Base-by-base conservation (phyloP, 2,329 filamentous ascomycete species). In the Blumeria hordei region DNA sequence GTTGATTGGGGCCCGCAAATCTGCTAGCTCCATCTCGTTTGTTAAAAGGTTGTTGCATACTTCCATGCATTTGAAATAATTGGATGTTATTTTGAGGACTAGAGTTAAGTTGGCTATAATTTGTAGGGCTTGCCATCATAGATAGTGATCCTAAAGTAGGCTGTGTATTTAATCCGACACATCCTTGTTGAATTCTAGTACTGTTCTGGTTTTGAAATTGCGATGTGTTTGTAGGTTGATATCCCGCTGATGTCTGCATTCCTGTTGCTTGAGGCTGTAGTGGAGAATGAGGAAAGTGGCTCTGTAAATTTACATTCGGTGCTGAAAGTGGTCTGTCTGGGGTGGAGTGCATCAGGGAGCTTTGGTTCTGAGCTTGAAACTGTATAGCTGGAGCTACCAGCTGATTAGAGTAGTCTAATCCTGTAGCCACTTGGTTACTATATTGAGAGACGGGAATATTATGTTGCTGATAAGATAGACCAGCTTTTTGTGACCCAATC, bases 241-340 rank as follows among this genome's bases (percentile, higher is more conserved):
- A 74, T 55, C 74, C 61, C 57, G 60, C 68, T 58, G 67, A 69
- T 36, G 66, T 67, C 59, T 61, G 64, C 55, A 76, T 73, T 8
- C 90, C 88, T 5, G 92, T 95, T 67, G 88, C 77, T 65, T 95
- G 90, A 54, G 87, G 80, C 65, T 88, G 82, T 60, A 95, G 69
- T 14, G 85, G 80, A 53, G 85, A 79, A 16, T 83, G 77, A 7
- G 76, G 76, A 66, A 93, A 92, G 4, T 73, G 75, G 66, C 75
- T 88, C 49, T 80, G 79, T 64, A 83, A 83, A 53, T 78, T 82
- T 55, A 87, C 84, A 65, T 87, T 84, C 32, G 92, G 90, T 41
- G 92, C 90, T 43, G 90, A 95, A 11, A 92, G 74, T 7, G 92
- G 83, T 58, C 92, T 77, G 54, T 80, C 77, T 10, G 88, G 87